Conservation (phyloP, 495 filamentous ascomycete genomes). For the Aspergillus indologenus region DNA sequence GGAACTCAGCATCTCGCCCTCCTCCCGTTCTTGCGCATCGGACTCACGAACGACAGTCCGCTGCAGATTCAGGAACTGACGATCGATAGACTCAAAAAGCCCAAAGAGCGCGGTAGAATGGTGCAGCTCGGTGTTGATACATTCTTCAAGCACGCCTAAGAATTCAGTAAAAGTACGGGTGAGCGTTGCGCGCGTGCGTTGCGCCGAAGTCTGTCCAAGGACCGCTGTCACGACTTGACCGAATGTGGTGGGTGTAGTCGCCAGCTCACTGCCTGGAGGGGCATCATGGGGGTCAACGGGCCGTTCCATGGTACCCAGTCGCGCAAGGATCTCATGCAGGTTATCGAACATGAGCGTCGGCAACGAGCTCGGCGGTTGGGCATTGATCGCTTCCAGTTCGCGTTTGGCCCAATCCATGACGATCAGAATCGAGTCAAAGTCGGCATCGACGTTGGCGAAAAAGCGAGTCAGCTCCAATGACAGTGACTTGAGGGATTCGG, state of each 20-base stretch:
- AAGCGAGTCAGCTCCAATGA: conserved; percentile 80
- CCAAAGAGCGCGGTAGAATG: conserved; percentile 73
- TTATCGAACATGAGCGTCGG: conserved; percentile 72
- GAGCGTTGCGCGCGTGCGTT: conserved; percentile 74
- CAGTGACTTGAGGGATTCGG: conserved; percentile 75
- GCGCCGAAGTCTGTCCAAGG: conserved; percentile 73
- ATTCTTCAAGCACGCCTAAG: conserved; percentile 80
- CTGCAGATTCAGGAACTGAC: conserved; percentile 81
- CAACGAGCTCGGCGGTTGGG: conserved; percentile 51
- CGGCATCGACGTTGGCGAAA: conserved; percentile 87
- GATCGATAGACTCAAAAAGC: conserved; percentile 83
- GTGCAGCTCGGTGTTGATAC: conserved; percentile 76
- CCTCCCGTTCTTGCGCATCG: conserved; percentile 71
- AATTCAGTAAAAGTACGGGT: conserved; percentile 87
- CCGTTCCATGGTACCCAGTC: conserved; percentile 64
- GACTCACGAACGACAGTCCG: conserved; percentile 82
- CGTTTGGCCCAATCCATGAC: conserved; percentile 94
- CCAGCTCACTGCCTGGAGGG: conserved; percentile 37
- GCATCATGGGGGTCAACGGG: conserved; percentile 26
- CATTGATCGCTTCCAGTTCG: conserved; percentile 61
- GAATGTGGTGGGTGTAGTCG: conserved; percentile 57
- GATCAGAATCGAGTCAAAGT: conserved; percentile 85
- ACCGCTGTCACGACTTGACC: conserved; percentile 63
- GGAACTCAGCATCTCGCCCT: conserved; percentile 74
- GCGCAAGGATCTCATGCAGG: conserved; percentile 69